Base-by-base conservation (phyloP, 805 yeast genomes). In the Ogataea pini region DNA sequence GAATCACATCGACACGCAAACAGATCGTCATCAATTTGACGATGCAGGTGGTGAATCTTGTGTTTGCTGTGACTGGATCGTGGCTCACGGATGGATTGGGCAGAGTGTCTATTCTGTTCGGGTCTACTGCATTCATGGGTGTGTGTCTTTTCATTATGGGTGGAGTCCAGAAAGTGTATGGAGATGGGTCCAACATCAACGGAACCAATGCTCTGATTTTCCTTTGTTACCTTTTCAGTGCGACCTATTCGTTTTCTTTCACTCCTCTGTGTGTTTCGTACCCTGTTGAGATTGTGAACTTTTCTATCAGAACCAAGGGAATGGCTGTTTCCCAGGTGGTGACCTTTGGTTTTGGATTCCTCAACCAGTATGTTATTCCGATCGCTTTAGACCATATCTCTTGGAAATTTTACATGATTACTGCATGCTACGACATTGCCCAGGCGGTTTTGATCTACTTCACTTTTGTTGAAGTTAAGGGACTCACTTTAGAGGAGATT, bases 281-380 rank as follows among this genome's bases (percentile, higher is more conserved):
- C 41, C 60, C 64, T 4, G 60, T 57, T 20, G 67, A 63, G 37
- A 55, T 63, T 20, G 49, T 57, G 25, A 58, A 55, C 19, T 63
- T 49, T 46, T 44, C 57, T 14, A 50, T 59, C 20, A 55, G 68
- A 42, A 49, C 67, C 9, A 58, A 59, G 36, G 68, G 66, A 24
- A 57, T 61, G 60, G 60, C 64, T 0, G 38, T 59, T 33, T 56
- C 56, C 36, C 58, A 58, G 39, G 40, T 63, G 28, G 56, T 60
- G 36, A 54, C 59, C 7, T 57, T 55, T 43, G 61, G 51, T 0
- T 60, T 58, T 44, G 62, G 62, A 10, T 55, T 61, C 40, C 52
- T 61, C 54, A 60, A 58, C 44, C 59, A 56, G 44, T 62, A 58
- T 38, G 61, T 53, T 24, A 55, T 58, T 38, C 71, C 75, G 12